Evolutionary conservation across 306 rosid species (phyloP), one percentile per base, ranked within the genome.

Genomic region (Carpinus viminea): DNA sequence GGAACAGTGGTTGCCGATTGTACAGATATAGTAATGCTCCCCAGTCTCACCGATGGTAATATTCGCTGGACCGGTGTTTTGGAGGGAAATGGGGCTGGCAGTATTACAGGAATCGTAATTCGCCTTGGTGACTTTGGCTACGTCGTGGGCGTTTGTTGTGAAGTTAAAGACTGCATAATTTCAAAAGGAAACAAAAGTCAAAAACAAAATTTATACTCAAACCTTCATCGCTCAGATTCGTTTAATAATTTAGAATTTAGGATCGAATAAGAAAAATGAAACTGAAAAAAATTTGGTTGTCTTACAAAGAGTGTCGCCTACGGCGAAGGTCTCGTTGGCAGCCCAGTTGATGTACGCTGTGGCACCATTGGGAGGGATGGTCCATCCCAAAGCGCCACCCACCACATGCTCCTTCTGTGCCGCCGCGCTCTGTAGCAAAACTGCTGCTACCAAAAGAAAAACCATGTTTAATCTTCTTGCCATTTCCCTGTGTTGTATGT

Each of bases 321-420:
- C 41, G 1, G 10, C 16, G 83, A 92, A 90, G 79, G 74, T 89
- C 24, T 92, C 64, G 47, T 73, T 82, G 28, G 90, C 24, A 48
- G 97, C 88, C 98, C 98, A 94, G 1, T 13, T 52, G 78, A 73
- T 0, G 68, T 90, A 94, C 36, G 50, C 7, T 1, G 83, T 0
- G 21, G 89, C 70, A 12, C 80, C 93, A 9, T 62, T 24, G 2
- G 91, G 2, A 34, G 92, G 86, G 74, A 87, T 31, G 69, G 18
- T 51, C 98, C 98, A 94, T 2, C 93, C 90, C 0, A 77, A 60
- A 24, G 77, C 10, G 69, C 80, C 97, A 10, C 97, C 98, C 1
- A 94, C 97, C 1, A 76, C 70, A 57, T 88, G 76, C 10, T 69
- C 62, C 12, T 86, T 87, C 8, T 95, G 90, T 0, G 89, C 87